Base-by-base conservation (phyloP, 805 yeast genomes). In the Monosporozyma solicola region DNA sequence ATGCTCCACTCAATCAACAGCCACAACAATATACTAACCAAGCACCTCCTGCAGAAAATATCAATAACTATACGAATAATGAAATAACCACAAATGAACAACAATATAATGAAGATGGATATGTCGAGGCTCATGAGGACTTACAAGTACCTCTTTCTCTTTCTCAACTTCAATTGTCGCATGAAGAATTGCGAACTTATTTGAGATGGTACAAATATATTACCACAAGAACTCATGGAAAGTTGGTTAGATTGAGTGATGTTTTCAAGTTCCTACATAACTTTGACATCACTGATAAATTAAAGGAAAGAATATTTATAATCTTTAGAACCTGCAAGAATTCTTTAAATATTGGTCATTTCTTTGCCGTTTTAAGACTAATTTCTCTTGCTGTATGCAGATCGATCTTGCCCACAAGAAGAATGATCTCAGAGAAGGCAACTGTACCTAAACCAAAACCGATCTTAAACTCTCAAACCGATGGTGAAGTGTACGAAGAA, bases 151-250 rank as follows among this genome's bases (percentile, higher is more conserved):
- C 91, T 0, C 67, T 86, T 50, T 80, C 89, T 2, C 69, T 87
- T n/a, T 74, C 83, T 1, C 77, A 80, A 1, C 79, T 77, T 48
- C 88, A 88, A 54, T 75, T 92, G 47, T 79, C 96, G 0, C 76
- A 77, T 20, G 86, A 85, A 53, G 99, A 92, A 68, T 79, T 82
- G 11, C 81, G 84, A 61, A 86, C 97, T 1, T 92, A 92, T 68
- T 79, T 92, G 59, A 75, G 97, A 58, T 92, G 99, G 99, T 92
- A 91, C 67, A 85, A 89, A 59, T 91, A 88, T 62, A 80, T 92
- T 33, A 77, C 86, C 39, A 76, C 86, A 47, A 78, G 91, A 51
- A 85, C 85, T 57, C 82, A 83, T 41, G 77, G 83, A 45, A 76
- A 83, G 55, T 71, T 87, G 33, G 82, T 92, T 7, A 75, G 83